phyloP scores from a whole-genome alignment of 352 stramenopile genomes.

The Pythium coloratum region DNA sequence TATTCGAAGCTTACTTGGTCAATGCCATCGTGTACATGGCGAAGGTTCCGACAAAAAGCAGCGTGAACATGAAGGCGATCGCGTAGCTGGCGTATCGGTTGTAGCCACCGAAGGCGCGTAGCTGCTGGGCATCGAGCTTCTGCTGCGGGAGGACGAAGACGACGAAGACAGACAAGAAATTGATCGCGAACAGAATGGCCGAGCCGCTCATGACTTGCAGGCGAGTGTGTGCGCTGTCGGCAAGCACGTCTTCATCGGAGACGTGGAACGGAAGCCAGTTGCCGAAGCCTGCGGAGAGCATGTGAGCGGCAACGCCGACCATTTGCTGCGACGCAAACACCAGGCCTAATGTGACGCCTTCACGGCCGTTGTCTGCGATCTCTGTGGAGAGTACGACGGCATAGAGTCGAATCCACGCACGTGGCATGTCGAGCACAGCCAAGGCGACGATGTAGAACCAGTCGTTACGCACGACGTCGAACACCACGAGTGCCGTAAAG shows the following conservation, averaged over 20 bases:
- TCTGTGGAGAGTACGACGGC: slow-evolving; percentile 47
- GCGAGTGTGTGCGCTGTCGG: slow-evolving; percentile 7
- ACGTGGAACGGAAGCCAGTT: slow-evolving; percentile 24
- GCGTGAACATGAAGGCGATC: slow-evolving; percentile 31
- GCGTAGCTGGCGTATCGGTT: slow-evolving; percentile 32
- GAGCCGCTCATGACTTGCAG: slow-evolving; percentile 11
- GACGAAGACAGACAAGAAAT: slow-evolving; percentile 17
- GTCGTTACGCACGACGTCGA: slow-evolving; percentile 34
- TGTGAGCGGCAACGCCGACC: slow-evolving; percentile 31
- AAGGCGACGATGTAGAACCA: slow-evolving; percentile 46
- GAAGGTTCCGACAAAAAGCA: slow-evolving; percentile 42
- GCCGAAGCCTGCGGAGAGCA: slow-evolving; percentile 33
- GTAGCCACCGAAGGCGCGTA: slow-evolving; percentile 27
- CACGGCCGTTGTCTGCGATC: slow-evolving; percentile 47
- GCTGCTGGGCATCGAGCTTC: slow-evolving; percentile 28
- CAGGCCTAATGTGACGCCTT: slow-evolving; percentile 54
- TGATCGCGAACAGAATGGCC: slow-evolving; percentile 21
- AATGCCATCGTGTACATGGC: slow-evolving; percentile 22
- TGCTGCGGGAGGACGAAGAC: slow-evolving; percentile 28
- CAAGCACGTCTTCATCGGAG: slow-evolving; percentile 2
- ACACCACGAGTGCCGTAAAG: slow-evolving; percentile 41
- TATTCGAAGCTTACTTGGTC: background rate
- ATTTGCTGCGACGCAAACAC: slow-evolving; percentile 51
- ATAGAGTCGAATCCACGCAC: slow-evolving; percentile 44
- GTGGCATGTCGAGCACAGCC: slow-evolving; percentile 35